Conservation (phyloP, 345 rosid species). For the Carallia pectinifolia region DNA sequence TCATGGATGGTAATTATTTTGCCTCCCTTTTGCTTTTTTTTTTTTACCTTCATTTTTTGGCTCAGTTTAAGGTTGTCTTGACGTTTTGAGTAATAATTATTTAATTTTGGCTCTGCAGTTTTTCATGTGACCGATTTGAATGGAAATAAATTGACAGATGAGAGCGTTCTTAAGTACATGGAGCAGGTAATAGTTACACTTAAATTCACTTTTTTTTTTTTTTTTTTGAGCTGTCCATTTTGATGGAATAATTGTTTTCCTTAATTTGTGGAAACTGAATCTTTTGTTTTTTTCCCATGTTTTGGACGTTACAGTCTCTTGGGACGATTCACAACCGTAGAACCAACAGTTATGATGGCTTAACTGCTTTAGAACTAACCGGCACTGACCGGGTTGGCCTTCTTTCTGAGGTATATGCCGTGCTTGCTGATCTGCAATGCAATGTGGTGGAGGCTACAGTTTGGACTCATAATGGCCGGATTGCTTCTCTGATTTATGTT, state of each 20-base stretch:
- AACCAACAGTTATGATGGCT: slow-evolving; percentile 44
- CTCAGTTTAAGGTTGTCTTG: not conserved
- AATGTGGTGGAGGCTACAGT: slow-evolving; percentile 74
- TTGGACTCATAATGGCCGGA: slow-evolving; percentile 83
- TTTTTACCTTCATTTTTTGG: not conserved
- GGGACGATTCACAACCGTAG: slow-evolving; percentile 55
- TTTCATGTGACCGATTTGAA: slow-evolving; percentile 88
- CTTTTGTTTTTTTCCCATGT: not conserved
- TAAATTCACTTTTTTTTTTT: not conserved
- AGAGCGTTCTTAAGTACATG: slow-evolving; percentile 71
- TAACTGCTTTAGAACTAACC: slow-evolving; percentile 67
- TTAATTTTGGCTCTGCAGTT: slow-evolving; percentile 45
- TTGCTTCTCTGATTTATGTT: slow-evolving; percentile 62
- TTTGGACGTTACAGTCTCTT: slow-evolving; percentile 45
- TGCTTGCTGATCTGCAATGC: slow-evolving; percentile 70
- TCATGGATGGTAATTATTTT: slow-evolving; percentile 82
- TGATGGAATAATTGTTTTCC: not conserved
- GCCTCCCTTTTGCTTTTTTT: not conserved
- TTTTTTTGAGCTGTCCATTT: not conserved
- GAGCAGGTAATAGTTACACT: slow-evolving; percentile 56
- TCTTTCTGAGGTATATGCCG: slow-evolving; percentile 75
- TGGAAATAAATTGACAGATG: slow-evolving; percentile 82
- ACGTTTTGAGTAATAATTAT: not conserved
- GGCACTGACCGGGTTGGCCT: slow-evolving; percentile 83
- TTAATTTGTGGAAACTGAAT: not conserved